phyloP scores from a whole-genome alignment of 176 grass and related monocot genomes.

The Zoysia japonica region DNA sequence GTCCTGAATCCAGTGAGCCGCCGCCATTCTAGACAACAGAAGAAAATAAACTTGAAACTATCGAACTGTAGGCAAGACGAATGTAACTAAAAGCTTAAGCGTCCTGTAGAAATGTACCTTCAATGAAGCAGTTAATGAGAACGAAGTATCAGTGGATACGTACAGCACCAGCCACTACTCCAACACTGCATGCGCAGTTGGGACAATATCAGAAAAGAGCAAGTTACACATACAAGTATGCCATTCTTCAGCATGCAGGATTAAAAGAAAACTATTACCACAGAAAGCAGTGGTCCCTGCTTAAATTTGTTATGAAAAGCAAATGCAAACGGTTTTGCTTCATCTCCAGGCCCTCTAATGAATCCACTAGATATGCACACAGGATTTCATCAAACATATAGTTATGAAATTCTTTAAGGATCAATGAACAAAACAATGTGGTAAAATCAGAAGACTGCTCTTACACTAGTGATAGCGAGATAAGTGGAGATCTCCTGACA shows the following conservation, averaged over 20 bases:
- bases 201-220: constrained; percentile 27
- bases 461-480: constrained; percentile 85
- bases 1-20: not conserved
- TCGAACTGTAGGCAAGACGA: not conserved
- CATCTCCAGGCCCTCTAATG: constrained; percentile 92
- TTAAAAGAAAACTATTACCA: constrained; percentile 56
- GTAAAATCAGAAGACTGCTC: constrained; percentile 31
- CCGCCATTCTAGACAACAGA: not conserved
- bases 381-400: constrained; percentile 18
- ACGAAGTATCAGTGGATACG: constrained; percentile 83
- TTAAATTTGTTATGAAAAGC: constrained; percentile 96
- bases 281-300: constrained; percentile 84
- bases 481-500: constrained; percentile 72
- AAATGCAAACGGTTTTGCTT: constrained; percentile 74
- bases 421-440: constrained; percentile 8
- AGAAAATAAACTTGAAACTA: not conserved
- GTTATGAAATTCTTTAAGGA: not conserved
- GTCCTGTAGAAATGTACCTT: constrained; percentile 24
- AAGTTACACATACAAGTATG: not conserved
- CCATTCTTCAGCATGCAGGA: not conserved
- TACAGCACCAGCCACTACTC: constrained; percentile 93
- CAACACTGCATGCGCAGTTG: constrained; percentile 67
- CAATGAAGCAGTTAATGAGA: constrained; percentile 44
- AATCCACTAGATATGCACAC: constrained; percentile 67
- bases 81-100: not conserved